phyloP scores from a whole-genome alignment of 306 rosid species.

The Argentina anserina region DNA sequence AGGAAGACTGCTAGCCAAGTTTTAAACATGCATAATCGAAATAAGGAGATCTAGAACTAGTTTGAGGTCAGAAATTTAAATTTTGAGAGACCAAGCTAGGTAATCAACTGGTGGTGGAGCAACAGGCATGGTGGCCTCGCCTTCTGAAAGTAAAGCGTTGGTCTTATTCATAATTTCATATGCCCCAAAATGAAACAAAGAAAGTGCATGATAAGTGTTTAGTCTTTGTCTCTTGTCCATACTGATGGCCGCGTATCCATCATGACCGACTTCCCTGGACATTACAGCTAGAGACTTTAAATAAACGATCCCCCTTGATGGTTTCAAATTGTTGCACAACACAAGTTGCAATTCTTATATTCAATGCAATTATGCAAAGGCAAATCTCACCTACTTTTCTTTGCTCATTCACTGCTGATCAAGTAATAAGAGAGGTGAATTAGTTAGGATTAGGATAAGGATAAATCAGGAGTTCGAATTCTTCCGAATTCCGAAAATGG shows the following conservation, averaged over 20 bases:
- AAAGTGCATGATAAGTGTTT: not conserved
- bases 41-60: not conserved
- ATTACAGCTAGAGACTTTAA: not conserved
- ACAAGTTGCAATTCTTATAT: not conserved
- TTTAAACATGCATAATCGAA: not conserved
- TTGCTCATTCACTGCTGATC: not conserved
- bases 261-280: not conserved
- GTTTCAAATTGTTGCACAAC: not conserved
- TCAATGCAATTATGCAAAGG: not conserved
- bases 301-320: not conserved
- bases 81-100: not conserved
- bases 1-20: not conserved
- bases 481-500: too few species aligned
- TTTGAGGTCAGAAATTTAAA: not conserved
- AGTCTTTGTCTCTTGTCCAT: constrained; percentile 3
- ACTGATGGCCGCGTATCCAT: not conserved
- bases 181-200: not conserved
- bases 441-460: not conserved
- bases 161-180: not conserved
- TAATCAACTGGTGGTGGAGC: not conserved
- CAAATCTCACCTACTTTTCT: not conserved
- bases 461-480: not conserved
- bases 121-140: not conserved
- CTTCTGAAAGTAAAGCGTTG: not conserved
- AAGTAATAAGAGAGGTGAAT: not conserved